These are phyloP conservation scores for Tuber aestivum DNA, from an alignment of 495 filamentous ascomycete genomes.

Conservation along the genomic window DNA sequence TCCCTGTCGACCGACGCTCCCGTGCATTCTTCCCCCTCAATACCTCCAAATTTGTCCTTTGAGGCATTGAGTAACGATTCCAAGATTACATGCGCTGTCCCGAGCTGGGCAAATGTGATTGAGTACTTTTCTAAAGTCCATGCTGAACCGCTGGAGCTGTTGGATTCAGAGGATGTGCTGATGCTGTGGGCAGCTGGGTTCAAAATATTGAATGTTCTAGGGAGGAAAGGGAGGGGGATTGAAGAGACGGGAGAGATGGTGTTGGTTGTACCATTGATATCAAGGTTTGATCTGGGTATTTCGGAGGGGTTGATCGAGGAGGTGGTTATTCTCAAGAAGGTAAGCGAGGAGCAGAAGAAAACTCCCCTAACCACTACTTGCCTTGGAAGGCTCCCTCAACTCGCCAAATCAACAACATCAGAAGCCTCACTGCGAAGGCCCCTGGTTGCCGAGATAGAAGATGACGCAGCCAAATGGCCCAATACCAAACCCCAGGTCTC, in stretches of 20 bases:
- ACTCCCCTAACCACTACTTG: conserved; percentile 26
- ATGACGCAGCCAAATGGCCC: not conserved
- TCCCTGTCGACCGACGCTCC: conserved; percentile 35
- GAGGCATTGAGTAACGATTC: conserved; percentile 57
- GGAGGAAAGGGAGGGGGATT: conserved; percentile 50
- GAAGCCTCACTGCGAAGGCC: conserved; percentile 6
- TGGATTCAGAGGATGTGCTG: too few species aligned
- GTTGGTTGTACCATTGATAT: too few species aligned
- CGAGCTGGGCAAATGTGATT: conserved; percentile 47
- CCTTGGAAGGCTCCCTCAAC: conserved; percentile 18
- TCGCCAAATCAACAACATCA: not conserved
- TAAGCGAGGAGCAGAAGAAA: conserved; percentile 5
- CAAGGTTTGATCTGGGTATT: too few species aligned
- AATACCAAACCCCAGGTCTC: conserved; percentile 15
- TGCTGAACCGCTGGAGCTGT: conserved; percentile 52
- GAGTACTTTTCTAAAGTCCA: conserved; percentile 51
- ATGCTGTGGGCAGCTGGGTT: conserved; percentile 54
- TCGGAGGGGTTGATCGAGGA: not conserved
- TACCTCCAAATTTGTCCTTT: conserved; percentile 46
- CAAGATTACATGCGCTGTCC: conserved; percentile 56
- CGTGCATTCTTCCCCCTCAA: conserved; percentile 9
- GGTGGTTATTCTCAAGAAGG: not conserved
- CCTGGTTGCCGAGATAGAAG: conserved; percentile 13
- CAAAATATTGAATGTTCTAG: conserved; percentile 55
- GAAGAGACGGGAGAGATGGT: conserved; percentile 52